phyloP scores from a whole-genome alignment of 2,329 filamentous ascomycete species.

The Pyrenochaeta sp. region DNA sequence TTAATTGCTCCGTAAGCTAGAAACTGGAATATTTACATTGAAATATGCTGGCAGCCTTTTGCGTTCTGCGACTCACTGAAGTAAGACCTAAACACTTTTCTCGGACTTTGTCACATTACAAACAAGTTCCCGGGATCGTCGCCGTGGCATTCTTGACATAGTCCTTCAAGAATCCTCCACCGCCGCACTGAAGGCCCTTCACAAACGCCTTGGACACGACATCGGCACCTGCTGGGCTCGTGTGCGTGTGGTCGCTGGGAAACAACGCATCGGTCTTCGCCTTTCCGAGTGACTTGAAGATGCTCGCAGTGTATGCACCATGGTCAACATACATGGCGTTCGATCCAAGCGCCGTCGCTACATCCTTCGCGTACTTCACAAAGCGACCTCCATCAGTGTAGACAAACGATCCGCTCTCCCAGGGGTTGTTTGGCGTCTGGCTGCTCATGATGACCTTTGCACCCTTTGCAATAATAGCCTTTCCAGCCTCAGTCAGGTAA shows the following conservation, averaged over 20 bases:
- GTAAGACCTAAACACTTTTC: too few species aligned
- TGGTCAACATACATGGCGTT: constrained; percentile 64
- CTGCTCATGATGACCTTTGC: constrained; percentile 65
- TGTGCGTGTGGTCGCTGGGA: constrained; percentile 70
- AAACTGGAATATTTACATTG: not conserved
- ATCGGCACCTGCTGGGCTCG: constrained; percentile 63
- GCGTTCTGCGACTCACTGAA: too few species aligned
- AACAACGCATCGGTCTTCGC: constrained; percentile 61
- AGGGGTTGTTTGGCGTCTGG: constrained; percentile 69
- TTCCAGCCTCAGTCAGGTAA: constrained; percentile 66
- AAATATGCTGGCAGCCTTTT: too few species aligned
- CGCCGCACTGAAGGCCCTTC: constrained; percentile 62
- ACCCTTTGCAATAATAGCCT: constrained; percentile 62
- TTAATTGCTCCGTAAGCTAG: too few species aligned
- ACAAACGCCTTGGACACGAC: constrained; percentile 65
- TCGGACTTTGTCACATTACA: constrained; percentile 18
- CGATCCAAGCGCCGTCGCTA: constrained; percentile 54
- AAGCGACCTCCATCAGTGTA: constrained; percentile 60
- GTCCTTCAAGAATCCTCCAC: constrained; percentile 51
- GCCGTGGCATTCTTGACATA: constrained; percentile 47
- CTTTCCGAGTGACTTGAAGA: constrained; percentile 60
- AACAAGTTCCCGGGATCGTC: constrained; percentile 38
- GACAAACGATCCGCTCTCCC: constrained; percentile 63
- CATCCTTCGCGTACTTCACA: constrained; percentile 62
- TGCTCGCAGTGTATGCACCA: constrained; percentile 64